phyloP scores from a whole-genome alignment of 2,329 filamentous ascomycete genomes.

The Phyllosticta citriasiana region DNA sequence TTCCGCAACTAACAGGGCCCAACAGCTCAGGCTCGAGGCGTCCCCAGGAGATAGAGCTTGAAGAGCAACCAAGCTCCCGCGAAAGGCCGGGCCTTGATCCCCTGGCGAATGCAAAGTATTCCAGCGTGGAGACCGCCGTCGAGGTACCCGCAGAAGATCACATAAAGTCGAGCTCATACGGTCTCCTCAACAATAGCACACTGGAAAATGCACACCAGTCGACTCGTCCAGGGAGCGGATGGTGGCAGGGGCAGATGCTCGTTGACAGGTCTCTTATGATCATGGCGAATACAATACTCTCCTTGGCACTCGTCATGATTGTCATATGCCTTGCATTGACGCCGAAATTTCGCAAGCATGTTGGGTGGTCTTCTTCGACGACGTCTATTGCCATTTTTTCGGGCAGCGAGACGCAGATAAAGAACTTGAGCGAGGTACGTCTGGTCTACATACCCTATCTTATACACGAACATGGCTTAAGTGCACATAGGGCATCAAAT shows the following conservation, averaged over 20 bases:
- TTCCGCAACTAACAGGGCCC: neutral
- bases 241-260: conserved; percentile 23
- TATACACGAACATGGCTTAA: neutral
- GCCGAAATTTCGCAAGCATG: neutral
- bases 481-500: neutral
- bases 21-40: neutral
- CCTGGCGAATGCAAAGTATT: neutral
- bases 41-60: neutral
- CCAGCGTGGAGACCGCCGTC: neutral
- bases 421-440: neutral
- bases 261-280: conserved; percentile 19
- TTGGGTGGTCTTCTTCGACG: neutral
- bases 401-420: neutral
- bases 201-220: neutral
- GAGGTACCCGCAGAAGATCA: neutral
- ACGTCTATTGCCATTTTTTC: conserved; percentile 3
- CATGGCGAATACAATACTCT: conserved; percentile 18
- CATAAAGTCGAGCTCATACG: neutral
- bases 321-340: conserved; percentile 11
- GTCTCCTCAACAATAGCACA: neutral
- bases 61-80: neutral
- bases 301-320: conserved; percentile 13
- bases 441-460: neutral
- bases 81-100: neutral
- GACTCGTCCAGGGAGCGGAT: conserved; percentile 10